phyloP scores from a whole-genome alignment of 441 rosid species.

The Erysimum cheiri region DNA sequence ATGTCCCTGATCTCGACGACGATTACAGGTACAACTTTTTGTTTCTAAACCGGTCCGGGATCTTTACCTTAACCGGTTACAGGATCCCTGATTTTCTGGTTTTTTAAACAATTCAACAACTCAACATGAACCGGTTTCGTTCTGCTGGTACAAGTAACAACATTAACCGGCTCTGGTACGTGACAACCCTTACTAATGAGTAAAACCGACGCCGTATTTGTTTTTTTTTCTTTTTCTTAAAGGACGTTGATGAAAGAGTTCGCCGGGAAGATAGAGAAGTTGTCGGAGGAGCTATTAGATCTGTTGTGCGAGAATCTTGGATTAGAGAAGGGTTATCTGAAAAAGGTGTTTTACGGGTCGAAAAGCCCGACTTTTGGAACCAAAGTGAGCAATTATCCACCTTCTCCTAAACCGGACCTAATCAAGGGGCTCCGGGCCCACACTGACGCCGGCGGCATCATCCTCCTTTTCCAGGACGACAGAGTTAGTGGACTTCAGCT shows the following conservation, averaged over 20 bases:
- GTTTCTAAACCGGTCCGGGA: slow-evolving; percentile 13
- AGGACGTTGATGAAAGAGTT: slow-evolving; percentile 80
- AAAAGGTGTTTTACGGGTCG: slow-evolving; percentile 68
- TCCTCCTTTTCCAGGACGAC: slow-evolving; percentile 84
- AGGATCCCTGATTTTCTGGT: not conserved
- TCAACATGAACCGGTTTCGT: too few relatives aligned
- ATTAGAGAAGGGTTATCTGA: slow-evolving; percentile 81
- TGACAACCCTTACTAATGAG: not conserved
- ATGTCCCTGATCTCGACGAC: slow-evolving; percentile 75
- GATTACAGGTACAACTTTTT: slow-evolving; percentile 67
- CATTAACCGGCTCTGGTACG: too few relatives aligned
- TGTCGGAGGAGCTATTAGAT: slow-evolving; percentile 84
- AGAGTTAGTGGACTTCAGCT: slow-evolving; percentile 94
- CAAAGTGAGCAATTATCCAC: slow-evolving; percentile 93
- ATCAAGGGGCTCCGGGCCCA: slow-evolving; percentile 93
- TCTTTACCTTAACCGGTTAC: not conserved
- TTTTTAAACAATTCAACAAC: not conserved
- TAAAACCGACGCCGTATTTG: slow-evolving; percentile 2
- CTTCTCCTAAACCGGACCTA: slow-evolving; percentile 87
- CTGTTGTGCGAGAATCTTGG: slow-evolving; percentile 89
- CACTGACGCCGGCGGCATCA: slow-evolving; percentile 95
- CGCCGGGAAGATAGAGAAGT: slow-evolving; percentile 66
- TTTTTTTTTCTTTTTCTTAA: not conserved
- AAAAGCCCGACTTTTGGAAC: slow-evolving; percentile 84
- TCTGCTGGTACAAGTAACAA: too few relatives aligned